Evolutionary conservation across 2,329 filamentous ascomycete genomes (phyloP), one percentile per base, ranked within the genome.

Genomic region (Aspergillus quadrilineatus): DNA sequence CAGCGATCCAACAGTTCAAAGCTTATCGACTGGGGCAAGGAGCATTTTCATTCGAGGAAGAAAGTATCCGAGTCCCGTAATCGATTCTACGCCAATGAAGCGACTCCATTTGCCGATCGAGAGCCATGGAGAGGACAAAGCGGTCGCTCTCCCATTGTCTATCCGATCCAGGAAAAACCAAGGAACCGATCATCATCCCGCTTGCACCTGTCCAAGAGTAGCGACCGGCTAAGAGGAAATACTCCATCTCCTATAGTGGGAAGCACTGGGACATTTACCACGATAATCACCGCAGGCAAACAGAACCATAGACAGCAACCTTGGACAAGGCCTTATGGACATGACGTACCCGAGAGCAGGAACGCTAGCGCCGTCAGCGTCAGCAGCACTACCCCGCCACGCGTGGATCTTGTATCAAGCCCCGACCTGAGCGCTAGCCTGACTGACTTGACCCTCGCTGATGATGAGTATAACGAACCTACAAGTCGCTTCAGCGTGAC

Each of bases 61-160:
- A 73, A 69, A 53, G 60, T 65, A 46, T 65, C 66, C 34, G 69
- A 70, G 60, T 67, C 62, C 37, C 67, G 69, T 61, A 66, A 63
- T 48, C 67, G 65, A 45, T 63, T 69, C 64, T 59, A 73, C 77
- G 52, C 77, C 30, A 54, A 59, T 41, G 34, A 63, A 34, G 44
- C 50, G 6, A 47, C 55, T 67, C 50, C 80, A 22, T 84, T 85
- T 4, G 80, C 62, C 39, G 56, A 67, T 44, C 72, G 73, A 43
- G 74, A 78, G 52, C 77, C 85, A 56, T 92, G 89, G 89, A 87
- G 86, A 65, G 89, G 89, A 15, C 85, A 85, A 37, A 90, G 86
- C 68, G 89, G 89, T 29, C 83, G 89, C 61, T 80, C 81, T 42
- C 78, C 82, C 36, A 79, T 90, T 55, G 81, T 89, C 34, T 80